phyloP scores from a whole-genome alignment of 441 rosid genomes.

The Macaranga tanarius region DNA sequence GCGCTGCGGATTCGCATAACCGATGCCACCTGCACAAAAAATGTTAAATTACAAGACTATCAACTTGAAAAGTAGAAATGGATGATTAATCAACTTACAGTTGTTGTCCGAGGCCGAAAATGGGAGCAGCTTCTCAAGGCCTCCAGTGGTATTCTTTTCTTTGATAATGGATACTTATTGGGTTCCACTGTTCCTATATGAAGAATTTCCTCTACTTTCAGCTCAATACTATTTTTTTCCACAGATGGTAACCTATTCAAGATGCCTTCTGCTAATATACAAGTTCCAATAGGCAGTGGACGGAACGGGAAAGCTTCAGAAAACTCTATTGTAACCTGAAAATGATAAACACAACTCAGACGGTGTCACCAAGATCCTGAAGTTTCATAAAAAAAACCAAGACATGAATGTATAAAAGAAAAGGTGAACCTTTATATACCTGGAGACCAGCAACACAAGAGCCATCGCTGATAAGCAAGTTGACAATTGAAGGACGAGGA shows the following conservation, averaged over 20 bases:
- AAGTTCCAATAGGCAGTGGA: conserved; percentile 57
- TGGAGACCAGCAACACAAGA: conserved; percentile 57
- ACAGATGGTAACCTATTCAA: conserved; percentile 31
- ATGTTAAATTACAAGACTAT: neutral
- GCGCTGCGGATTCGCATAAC: conserved; percentile 68
- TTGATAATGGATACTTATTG: conserved; percentile 59
- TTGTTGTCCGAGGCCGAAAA: conserved; percentile 82
- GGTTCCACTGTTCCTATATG: conserved; percentile 70
- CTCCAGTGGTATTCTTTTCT: conserved; percentile 69
- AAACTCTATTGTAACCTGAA: conserved; percentile 73
- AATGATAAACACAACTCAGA: neutral
- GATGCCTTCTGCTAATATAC: conserved; percentile 69
- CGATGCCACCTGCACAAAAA: conserved; percentile 65
- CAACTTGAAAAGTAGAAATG: neutral
- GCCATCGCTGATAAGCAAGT: conserved; percentile 67
- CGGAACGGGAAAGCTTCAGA: conserved; percentile 39
- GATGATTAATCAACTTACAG: conserved; percentile 38
- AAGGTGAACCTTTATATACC: conserved; percentile 32
- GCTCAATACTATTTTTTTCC: conserved; percentile 47
- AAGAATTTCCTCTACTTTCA: conserved; percentile 62
- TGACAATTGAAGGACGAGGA: conserved; percentile 27
- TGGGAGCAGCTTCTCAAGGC: conserved; percentile 63
- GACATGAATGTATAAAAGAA: neutral
- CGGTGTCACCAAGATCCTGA: no score
- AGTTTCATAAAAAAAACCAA: no score